These are phyloP conservation scores for Aspergillus ibericus DNA, from an alignment of 2,329 filamentous ascomycete species.

Conservation along the genomic window DNA sequence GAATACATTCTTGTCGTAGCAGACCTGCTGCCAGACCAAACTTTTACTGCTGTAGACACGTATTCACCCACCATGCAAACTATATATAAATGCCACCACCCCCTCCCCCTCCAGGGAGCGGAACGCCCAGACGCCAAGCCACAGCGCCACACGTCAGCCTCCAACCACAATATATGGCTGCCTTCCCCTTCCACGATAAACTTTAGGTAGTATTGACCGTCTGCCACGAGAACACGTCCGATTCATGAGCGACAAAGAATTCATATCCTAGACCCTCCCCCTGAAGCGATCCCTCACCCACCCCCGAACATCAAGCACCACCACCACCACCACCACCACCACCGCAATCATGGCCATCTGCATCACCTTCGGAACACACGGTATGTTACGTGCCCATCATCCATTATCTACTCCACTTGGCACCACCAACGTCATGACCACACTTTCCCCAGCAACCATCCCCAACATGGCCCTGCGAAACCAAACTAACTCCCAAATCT, in stretches of 20 bases:
- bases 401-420: neutral
- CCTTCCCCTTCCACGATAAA: conserved; percentile 22
- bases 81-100: neutral
- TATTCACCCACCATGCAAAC: neutral
- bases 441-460: too few species aligned
- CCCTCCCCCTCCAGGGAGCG: neutral
- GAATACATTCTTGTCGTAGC: neutral
- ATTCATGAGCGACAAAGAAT: neutral
- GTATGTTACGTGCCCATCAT: conserved; percentile 28
- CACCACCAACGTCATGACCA: neutral
- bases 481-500: conserved; percentile 3
- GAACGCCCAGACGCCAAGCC: conserved; percentile 33
- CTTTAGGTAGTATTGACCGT: neutral
- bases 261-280: too few species aligned
- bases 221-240: neutral
- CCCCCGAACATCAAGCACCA: neutral
- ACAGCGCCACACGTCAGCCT: conserved; percentile 33
- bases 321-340: too few species aligned
- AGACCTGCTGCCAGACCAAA: neutral
- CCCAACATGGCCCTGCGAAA: too few species aligned
- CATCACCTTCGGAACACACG: conserved; percentile 46
- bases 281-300: neutral
- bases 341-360: conserved; percentile 40
- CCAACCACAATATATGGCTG: conserved; percentile 21
- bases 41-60: neutral